Evolutionary conservation across 176 grass and related monocot species (phyloP), one percentile per base, ranked within the genome.

Genomic region (Miscanthus lutarioriparius): DNA sequence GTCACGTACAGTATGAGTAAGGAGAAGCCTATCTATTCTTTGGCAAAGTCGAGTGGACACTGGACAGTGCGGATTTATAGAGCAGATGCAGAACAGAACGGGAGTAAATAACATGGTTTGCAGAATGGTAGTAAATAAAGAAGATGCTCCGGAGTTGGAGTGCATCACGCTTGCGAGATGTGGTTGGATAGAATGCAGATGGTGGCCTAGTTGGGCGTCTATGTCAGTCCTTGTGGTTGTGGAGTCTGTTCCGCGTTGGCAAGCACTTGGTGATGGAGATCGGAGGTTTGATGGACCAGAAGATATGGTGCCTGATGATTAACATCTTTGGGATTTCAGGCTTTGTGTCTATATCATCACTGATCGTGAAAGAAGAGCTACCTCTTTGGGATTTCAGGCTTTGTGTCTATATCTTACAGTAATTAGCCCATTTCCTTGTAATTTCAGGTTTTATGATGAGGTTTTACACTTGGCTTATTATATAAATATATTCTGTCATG

Each of bases 41-140:
- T 37, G 58, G 22, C 77, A 10, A 73, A 64, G 40, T 80, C 30
- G 68, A 65, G 23, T 72, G 22, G 67, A 12, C 17, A 30, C 35
- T 64, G 70, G 8, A 17, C 47, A 36, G 25, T 67, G 58, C 62
- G 17, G 36, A 74, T 85, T 81, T 75, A 83, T 79, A 62, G 67
- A 79, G 47, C 3, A n/a, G 19, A 75, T 38, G 62, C 56, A 65
- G 53, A 10, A 64, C 37, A 66, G 20, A 30, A 82, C 47, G 19
- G 37, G 12, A 78, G 75, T 40, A 45, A n/a, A 67, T 56, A 25
- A 0, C 22, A 12, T 59, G n/a, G 79, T 78, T 41, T 37, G 59
- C 28, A 10, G 40, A 72, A 85, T 10, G n/a, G 53, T 82, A 25
- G 53, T 82, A 25, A 80, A 82, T 71, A 77, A 82, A 77, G 72